Evolutionary conservation across 108 stramenopile genomes (phyloP).

Genomic region (Licmophora abbreviata): DNA sequence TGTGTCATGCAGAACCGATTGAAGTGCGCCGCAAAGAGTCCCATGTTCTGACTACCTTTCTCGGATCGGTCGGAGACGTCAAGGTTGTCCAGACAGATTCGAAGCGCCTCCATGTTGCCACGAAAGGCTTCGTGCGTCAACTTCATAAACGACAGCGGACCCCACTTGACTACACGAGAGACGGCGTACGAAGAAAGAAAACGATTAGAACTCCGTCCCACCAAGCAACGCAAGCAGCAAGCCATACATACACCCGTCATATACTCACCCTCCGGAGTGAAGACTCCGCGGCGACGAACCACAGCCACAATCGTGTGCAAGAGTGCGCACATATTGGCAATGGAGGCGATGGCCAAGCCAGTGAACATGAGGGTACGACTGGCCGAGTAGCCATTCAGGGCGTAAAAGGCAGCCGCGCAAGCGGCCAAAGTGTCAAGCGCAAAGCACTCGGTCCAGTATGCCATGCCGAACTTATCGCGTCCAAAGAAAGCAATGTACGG

Average conservation of each 20-base stretch:
- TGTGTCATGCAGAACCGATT: conserved; percentile 22
- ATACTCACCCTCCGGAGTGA: conserved; percentile 20
- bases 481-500: conserved; percentile 14
- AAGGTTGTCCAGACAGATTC: background rate
- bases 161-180: conserved; percentile 26
- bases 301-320: conserved; percentile 16
- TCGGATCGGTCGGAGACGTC: conserved; percentile 6
- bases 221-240: too few relatives aligned
- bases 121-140: conserved; percentile 26
- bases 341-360: conserved; percentile 8
- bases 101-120: conserved; percentile 15
- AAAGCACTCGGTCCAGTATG: conserved; percentile 27
- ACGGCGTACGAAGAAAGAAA: too few relatives aligned
- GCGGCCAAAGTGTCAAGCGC: conserved; percentile 19
- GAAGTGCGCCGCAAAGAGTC: conserved; percentile 23
- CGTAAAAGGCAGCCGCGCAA: conserved; percentile 13
- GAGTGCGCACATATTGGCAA: conserved; percentile 13
- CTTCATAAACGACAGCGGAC: conserved; percentile 24
- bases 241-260: too few relatives aligned
- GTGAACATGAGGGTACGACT: conserved; percentile 7
- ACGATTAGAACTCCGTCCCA: too few relatives aligned
- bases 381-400: conserved; percentile 6
- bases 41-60: conserved; percentile 8
- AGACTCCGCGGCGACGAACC: conserved; percentile 17
- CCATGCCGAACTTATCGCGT: conserved; percentile 17